These are phyloP conservation scores for Hygrophoropsis aurantiaca DNA, from an alignment of 768 basidiomycete species.

Conservation along the genomic window DNA sequence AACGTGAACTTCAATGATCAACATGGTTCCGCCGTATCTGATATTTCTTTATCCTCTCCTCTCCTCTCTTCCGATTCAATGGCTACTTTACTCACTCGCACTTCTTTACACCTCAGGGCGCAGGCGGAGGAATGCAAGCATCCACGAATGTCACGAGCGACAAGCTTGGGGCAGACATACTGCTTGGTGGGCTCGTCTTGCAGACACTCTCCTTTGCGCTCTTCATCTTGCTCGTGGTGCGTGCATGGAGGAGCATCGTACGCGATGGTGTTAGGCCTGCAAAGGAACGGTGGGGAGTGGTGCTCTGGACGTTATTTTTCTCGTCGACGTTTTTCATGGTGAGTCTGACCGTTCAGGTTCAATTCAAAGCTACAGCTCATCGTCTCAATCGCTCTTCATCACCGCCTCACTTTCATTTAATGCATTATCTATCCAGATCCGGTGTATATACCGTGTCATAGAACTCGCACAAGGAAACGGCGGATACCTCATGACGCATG, in stretches of 20 bases:
- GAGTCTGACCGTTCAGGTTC: slow-evolving; percentile 26
- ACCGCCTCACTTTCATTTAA: neutral
- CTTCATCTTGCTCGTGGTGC: slow-evolving; percentile 14
- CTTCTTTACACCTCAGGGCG: slow-evolving; percentile 13
- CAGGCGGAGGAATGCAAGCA: slow-evolving; percentile 18
- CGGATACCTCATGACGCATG: slow-evolving; percentile 19
- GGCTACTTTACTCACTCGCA: too few relatives aligned
- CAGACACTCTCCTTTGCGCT: slow-evolving; percentile 26
- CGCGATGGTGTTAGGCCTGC: slow-evolving; percentile 4
- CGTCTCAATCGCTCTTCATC: neutral
- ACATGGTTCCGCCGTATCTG: neutral
- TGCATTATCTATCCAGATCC: slow-evolving; percentile 14
- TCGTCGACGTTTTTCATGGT: slow-evolving; percentile 19
- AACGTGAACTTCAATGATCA: too few relatives aligned
- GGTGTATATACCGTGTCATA: slow-evolving; percentile 28
- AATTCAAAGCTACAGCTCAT: slow-evolving; percentile 24
- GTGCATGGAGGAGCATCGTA: slow-evolving; percentile 12
- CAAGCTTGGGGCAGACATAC: slow-evolving; percentile 12
- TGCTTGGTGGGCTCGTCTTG: slow-evolving; percentile 23
- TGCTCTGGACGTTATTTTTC: slow-evolving; percentile 22
- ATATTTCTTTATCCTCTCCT: neutral
- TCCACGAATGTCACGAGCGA: slow-evolving; percentile 6
- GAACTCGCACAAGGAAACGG: slow-evolving; percentile 18
- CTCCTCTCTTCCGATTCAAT: too few relatives aligned
- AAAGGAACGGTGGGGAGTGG: slow-evolving; percentile 14